A percentile compares a stretch with the other conserved stretches of the same genome.
These are phyloP conservation scores for Monilinia fructigena DNA, from an alignment of 2,329 filamentous ascomycete genomes.

Conservation along the genomic window DNA sequence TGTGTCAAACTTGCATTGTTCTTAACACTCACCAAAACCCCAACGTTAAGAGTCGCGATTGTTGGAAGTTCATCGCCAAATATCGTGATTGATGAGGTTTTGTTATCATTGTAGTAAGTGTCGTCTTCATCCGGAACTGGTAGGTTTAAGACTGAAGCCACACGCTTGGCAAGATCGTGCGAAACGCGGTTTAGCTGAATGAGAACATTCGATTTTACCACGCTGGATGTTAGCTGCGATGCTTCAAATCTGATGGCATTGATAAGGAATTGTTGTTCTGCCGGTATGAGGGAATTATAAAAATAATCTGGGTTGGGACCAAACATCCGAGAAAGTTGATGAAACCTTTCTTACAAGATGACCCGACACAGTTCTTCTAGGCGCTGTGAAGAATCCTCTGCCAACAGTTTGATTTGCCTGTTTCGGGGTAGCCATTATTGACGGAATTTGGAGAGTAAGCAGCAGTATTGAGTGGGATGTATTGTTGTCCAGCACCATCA, in stretches of 20 bases:
- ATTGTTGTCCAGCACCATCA: conserved; percentile 67
- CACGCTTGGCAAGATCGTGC: conserved; percentile 64
- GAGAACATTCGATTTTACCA: conserved; percentile 65
- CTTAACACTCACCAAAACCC: conserved; percentile 50
- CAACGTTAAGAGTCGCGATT: conserved; percentile 63
- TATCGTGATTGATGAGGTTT: conserved; percentile 58
- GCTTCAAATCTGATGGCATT: conserved; percentile 73
- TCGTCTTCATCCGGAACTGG: conserved; percentile 57
- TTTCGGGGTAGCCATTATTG: conserved; percentile 60
- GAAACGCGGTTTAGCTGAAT: conserved; percentile 66
- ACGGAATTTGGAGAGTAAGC: conserved; percentile 67
- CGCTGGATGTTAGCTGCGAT: conserved; percentile 54
- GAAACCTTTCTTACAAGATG: conserved; percentile 57
- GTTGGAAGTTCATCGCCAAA: conserved; percentile 57
- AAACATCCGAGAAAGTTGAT: conserved; percentile 68
- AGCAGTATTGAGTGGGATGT: conserved; percentile 65
- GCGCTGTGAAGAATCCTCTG: conserved; percentile 69
- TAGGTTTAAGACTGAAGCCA: conserved; percentile 61
- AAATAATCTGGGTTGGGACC: conserved; percentile 70
- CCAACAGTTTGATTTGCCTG: conserved; percentile 65
- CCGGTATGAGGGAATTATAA: conserved; percentile 66
- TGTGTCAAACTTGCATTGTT: conserved; percentile 44
- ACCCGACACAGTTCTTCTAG: conserved; percentile 53
- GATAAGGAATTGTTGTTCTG: conserved; percentile 69
- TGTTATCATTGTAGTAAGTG: conserved; percentile 69